A percentile compares a stretch with the other conserved stretches of the same genome.
phyloP scores from a whole-genome alignment of 2,329 filamentous ascomycete genomes.

The Fusarium nanum region DNA sequence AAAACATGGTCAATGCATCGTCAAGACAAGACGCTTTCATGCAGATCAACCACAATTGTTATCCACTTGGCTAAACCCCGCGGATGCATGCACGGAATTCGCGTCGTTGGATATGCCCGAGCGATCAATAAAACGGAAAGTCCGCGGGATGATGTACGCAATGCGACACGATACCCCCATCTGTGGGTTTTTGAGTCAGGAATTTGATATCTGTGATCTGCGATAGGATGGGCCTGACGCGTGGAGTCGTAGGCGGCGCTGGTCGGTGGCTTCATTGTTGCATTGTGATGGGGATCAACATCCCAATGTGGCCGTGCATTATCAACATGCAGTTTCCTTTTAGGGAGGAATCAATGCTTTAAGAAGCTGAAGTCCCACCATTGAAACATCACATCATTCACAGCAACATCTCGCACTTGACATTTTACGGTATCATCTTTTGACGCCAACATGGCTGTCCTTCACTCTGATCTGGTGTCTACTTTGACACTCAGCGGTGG shows the following conservation, averaged over 20 bases:
- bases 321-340: not conserved
- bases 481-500: not conserved
- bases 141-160: not conserved
- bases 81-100: not conserved
- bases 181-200: not conserved
- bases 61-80: not conserved
- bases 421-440: not conserved
- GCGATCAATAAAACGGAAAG: not conserved
- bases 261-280: not conserved
- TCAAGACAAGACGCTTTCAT: not conserved
- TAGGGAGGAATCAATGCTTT: not conserved
- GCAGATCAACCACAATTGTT: not conserved
- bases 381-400: accelerated
- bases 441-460: not conserved
- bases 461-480: not conserved
- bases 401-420: not conserved
- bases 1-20: not conserved
- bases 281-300: not conserved
- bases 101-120: not conserved
- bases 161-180: not conserved
- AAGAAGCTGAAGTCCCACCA: not conserved
- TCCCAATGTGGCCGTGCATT: not conserved
- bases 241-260: not conserved
- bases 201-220: not conserved
- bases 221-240: not conserved